Percentiles rank a stretch among this genome's conserved stretches.
phyloP scores from a whole-genome alignment of 2,329 filamentous ascomycete genomes.

The Nakataea oryzae region DNA sequence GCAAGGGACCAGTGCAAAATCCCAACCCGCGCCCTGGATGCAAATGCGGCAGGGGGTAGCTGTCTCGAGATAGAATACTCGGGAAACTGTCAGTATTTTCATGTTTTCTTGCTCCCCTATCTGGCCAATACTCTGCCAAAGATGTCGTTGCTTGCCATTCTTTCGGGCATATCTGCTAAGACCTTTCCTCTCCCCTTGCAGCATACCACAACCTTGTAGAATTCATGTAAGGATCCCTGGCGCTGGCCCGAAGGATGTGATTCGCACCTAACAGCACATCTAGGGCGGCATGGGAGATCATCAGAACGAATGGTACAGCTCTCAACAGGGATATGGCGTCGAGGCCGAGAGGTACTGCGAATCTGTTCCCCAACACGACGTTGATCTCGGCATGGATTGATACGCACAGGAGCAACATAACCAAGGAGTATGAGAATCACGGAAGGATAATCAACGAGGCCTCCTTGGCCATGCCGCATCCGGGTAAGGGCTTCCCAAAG shows the following conservation, averaged over 20 bases:
- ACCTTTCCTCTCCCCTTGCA: conserved; percentile 9
- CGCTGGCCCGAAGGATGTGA: not conserved
- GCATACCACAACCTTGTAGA: conserved; percentile 58
- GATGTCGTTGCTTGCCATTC: too few species aligned
- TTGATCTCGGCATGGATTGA: conserved; percentile 61
- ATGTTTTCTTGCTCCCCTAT: not conserved
- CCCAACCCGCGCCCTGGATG: conserved; percentile 40
- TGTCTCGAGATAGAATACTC: conserved; percentile 63
- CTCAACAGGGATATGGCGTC: conserved; percentile 25
- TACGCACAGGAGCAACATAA: conserved; percentile 38
- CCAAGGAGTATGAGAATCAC: conserved; percentile 33
- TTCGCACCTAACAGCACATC: not conserved
- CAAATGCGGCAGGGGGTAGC: conserved; percentile 30
- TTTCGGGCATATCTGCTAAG: too few species aligned
- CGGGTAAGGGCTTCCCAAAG: conserved; percentile 21
- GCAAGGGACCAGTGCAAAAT: conserved; percentile 47
- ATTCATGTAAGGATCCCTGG: conserved; percentile 31
- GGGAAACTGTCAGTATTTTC: conserved; percentile 37
- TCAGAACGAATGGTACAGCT: conserved; percentile 31
- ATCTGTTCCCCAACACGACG: conserved; percentile 64
- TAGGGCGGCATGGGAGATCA: conserved; percentile 40
- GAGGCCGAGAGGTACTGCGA: conserved; percentile 50
- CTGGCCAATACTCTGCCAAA: too few species aligned
- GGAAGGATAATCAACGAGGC: conserved; percentile 62
- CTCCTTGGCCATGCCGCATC: conserved; percentile 67